Percentiles rank a stretch among this genome's conserved stretches.
These are phyloP conservation scores for Calonectria leucothoes DNA, from an alignment of 2,329 filamentous ascomycete genomes.

Conservation along the genomic window DNA sequence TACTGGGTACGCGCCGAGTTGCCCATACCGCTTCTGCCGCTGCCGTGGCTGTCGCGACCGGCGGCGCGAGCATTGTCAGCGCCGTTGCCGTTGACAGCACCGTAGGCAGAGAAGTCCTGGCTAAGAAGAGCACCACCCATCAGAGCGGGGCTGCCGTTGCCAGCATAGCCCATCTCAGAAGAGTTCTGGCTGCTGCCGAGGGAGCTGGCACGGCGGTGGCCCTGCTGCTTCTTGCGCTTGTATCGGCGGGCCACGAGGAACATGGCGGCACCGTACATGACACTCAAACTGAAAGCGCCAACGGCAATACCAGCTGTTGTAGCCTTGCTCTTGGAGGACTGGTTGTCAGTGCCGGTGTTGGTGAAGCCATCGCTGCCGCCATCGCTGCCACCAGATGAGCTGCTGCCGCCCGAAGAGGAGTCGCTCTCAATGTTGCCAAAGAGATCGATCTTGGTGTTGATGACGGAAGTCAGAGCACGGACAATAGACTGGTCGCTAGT, in stretches of 20 bases:
- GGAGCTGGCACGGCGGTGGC: slow-evolving; percentile 82
- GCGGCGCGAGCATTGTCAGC: slow-evolving; percentile 42
- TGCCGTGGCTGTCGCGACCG: slow-evolving; percentile 71
- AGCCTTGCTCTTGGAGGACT: slow-evolving; percentile 69
- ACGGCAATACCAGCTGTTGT: slow-evolving; percentile 78
- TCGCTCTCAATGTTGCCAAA: slow-evolving; percentile 51
- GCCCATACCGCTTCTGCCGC: slow-evolving; percentile 68
- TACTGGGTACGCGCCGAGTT: slow-evolving; percentile 69
- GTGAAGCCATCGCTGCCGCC: slow-evolving; percentile 57
- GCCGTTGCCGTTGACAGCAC: slow-evolving; percentile 51
- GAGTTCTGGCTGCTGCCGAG: slow-evolving; percentile 62
- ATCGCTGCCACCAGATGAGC: slow-evolving; percentile 49
- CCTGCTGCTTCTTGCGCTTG: slow-evolving; percentile 83
- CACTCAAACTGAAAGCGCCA: slow-evolving; percentile 81
- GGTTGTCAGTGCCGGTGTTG: slow-evolving; percentile 56
- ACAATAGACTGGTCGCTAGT: slow-evolving; percentile 74
- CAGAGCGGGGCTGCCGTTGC: slow-evolving; percentile 65
- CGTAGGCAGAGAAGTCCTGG: slow-evolving; percentile 67
- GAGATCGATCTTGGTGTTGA: slow-evolving; percentile 79
- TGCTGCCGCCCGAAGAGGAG: slow-evolving; percentile 42
- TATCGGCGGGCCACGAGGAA: slow-evolving; percentile 92
- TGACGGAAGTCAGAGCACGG: slow-evolving; percentile 78
- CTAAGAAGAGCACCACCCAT: slow-evolving; percentile 78
- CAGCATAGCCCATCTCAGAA: slow-evolving; percentile 65
- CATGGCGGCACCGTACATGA: slow-evolving; percentile 94